Percentiles rank a stretch among this genome's conserved stretches.
These are phyloP conservation scores for Ceratobasidium sp. DNA, from an alignment of 1,284 basidiomycete species.

Conservation along the genomic window DNA sequence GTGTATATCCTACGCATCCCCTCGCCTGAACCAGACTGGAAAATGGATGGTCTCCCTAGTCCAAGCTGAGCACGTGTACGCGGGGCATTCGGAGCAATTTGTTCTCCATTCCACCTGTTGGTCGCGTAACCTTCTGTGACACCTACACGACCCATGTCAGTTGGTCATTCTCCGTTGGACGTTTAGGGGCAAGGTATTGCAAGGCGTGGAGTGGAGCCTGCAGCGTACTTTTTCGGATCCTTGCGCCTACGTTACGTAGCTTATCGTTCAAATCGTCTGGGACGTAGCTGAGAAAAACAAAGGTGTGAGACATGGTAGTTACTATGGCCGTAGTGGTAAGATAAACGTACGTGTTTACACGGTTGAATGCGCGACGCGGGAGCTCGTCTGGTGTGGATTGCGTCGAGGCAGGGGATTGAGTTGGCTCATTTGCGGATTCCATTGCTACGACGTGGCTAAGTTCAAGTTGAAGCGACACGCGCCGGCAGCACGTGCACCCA, in stretches of 20 bases:
- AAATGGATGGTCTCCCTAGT: conserved; percentile 24
- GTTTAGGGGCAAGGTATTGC: conserved; percentile 11
- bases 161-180: background rate
- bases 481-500: conserved; percentile 10
- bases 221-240: conserved; percentile 40
- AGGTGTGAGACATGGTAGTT: conserved; percentile 10
- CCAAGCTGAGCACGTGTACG: conserved; percentile 29
- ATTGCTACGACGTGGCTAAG: conserved; percentile 33
- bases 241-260: conserved; percentile 36
- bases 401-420: background rate
- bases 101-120: conserved; percentile 29
- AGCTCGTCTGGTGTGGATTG: conserved; percentile 1
- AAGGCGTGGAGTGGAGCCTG: background rate
- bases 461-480: conserved; percentile 36
- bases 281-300: conserved; percentile 26
- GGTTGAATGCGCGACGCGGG: conserved; percentile 18
- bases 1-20: conserved; percentile 26
- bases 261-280: conserved; percentile 31
- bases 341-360: conserved; percentile 35
- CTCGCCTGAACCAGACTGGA: conserved; percentile 20
- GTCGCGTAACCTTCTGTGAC: conserved; percentile 37
- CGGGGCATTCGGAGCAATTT: conserved; percentile 21
- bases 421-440: conserved; percentile 5
- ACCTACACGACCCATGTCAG: conserved; percentile 18
- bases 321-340: conserved; percentile 17